A percentile compares a stretch with the other conserved stretches of the same genome.
Conservation (phyloP, 2,329 filamentous ascomycete species). For the Epicoccum sorghinum region DNA sequence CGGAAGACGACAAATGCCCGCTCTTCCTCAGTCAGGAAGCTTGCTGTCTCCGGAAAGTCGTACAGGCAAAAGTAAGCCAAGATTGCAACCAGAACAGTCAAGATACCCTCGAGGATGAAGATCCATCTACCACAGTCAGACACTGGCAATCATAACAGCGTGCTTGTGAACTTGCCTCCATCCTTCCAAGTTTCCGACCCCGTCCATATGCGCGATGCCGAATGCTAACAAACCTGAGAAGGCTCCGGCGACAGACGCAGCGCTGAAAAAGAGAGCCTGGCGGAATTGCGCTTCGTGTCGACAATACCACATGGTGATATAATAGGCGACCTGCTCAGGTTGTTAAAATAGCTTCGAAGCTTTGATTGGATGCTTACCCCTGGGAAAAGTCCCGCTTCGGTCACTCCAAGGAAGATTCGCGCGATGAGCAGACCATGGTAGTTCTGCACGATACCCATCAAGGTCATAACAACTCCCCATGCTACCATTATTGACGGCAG, state of each 20-base stretch:
- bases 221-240: constrained; percentile 66
- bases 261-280: constrained; percentile 65
- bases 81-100: constrained; percentile 44
- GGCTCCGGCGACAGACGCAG: constrained; percentile 63
- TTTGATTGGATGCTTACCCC: not conserved
- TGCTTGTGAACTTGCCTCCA: constrained; percentile 8
- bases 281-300: constrained; percentile 64
- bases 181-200: constrained; percentile 11
- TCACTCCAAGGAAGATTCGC: constrained; percentile 53
- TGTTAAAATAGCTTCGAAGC: no score
- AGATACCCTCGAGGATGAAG: constrained; percentile 46
- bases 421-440: constrained; percentile 54
- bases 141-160: no score
- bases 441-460: constrained; percentile 56
- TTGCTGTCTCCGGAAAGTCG: constrained; percentile 66
- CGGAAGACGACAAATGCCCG: constrained; percentile 65
- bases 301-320: constrained; percentile 69
- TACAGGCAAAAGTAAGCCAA: constrained; percentile 61
- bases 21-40: constrained; percentile 60
- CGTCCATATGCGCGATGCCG: constrained; percentile 62
- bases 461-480: constrained; percentile 58
- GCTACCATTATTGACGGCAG: constrained; percentile 56
- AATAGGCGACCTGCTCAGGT: constrained; percentile 45
- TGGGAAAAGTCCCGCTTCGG: constrained; percentile 45
- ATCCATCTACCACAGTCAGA: constrained; percentile 31